Evolutionary conservation across 1,139 yeast genomes (phyloP).

Genomic region (Geotrichum citri-aurantii): DNA sequence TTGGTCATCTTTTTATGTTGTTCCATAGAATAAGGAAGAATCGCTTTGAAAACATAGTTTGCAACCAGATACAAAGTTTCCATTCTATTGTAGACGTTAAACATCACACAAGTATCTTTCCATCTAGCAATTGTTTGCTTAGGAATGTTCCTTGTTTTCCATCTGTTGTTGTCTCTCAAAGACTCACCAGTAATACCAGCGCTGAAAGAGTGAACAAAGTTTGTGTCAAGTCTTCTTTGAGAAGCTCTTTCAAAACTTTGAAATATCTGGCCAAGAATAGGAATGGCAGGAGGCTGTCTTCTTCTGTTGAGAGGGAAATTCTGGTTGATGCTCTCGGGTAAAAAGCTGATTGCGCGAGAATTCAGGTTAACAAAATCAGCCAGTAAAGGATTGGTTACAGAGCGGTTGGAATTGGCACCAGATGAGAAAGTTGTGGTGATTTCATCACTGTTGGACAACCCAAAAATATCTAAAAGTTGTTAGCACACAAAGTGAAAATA

Average conservation of each 20-base stretch:
- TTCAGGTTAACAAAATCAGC: slow-evolving; percentile 3
- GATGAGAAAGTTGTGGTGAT: slow-evolving; percentile 1
- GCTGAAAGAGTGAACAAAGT: slow-evolving; percentile 7
- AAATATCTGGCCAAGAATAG: slow-evolving; percentile 9
- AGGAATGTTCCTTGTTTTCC: slow-evolving; percentile 29
- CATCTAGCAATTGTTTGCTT: slow-evolving; percentile 66
- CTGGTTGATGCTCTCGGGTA: slow-evolving; percentile 1
- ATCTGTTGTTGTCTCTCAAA: slow-evolving; percentile 10
- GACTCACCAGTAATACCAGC: slow-evolving; percentile 19
- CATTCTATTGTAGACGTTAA: slow-evolving; percentile 43
- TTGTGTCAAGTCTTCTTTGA: slow-evolving; percentile 3
- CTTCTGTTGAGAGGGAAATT: neutral
- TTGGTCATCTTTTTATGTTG: slow-evolving; percentile 38
- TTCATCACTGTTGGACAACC: neutral
- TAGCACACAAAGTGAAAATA: neutral
- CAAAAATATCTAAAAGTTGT: slow-evolving; percentile 1
- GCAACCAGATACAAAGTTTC: slow-evolving; percentile 45
- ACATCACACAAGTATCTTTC: slow-evolving; percentile 53
- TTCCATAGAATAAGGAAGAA: slow-evolving; percentile 32
- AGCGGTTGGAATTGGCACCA: neutral
- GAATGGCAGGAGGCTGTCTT: slow-evolving; percentile 1
- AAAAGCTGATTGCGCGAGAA: neutral
- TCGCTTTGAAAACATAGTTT: slow-evolving; percentile 44
- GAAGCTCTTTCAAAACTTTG: slow-evolving; percentile 8
- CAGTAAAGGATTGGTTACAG: slow-evolving; percentile 13